A percentile compares a stretch with the other conserved stretches of the same genome.
These are phyloP conservation scores for Synchytrium microbalum DNA, from an alignment of 371 early-diverging fungal species.

Conservation along the genomic window DNA sequence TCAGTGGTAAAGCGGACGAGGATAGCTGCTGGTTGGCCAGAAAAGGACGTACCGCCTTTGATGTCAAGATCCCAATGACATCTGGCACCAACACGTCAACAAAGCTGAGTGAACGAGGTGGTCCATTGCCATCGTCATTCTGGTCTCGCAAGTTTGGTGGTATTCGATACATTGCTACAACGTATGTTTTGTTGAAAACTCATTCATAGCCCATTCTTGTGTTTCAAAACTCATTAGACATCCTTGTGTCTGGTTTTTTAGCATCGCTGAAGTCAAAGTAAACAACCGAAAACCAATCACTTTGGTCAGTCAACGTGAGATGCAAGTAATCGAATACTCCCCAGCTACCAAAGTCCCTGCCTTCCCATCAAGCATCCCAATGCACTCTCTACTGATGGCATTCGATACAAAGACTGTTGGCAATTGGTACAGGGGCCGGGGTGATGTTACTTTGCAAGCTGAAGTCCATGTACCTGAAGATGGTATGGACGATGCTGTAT, in stretches of 20 bases:
- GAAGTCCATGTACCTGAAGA: constrained; percentile 19
- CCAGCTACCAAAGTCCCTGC: constrained; percentile 7
- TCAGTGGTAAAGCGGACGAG: constrained; percentile 32
- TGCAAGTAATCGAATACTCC: constrained; percentile 14
- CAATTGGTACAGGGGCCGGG: constrained; percentile 13
- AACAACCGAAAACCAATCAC: constrained; percentile 6
- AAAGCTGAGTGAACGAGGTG: neutral
- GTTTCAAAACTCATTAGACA: constrained; percentile 5
- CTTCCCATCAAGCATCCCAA: constrained; percentile 5
- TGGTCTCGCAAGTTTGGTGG: constrained; percentile 31
- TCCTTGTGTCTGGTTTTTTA: too few relatives aligned
- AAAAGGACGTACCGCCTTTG: constrained; percentile 15
- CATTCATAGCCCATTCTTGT: neutral
- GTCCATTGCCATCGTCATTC: constrained; percentile 30
- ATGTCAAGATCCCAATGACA: constrained; percentile 6
- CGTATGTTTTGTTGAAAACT: constrained; percentile 13
- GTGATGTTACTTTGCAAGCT: constrained; percentile 25
- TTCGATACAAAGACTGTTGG: constrained; percentile 12
- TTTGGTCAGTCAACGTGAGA: constrained; percentile 19
- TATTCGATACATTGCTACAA: constrained; percentile 29
- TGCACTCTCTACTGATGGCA: constrained; percentile 6
- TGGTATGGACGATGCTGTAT: constrained; percentile 5
- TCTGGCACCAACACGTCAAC: constrained; percentile 1
- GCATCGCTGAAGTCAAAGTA: constrained; percentile 13
- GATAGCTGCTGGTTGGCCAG: constrained; percentile 33